Percentiles rank a stretch among this genome's conserved stretches.
Conservation (phyloP, 1,284 basidiomycete genomes). For the Ustilago bromivora region DNA sequence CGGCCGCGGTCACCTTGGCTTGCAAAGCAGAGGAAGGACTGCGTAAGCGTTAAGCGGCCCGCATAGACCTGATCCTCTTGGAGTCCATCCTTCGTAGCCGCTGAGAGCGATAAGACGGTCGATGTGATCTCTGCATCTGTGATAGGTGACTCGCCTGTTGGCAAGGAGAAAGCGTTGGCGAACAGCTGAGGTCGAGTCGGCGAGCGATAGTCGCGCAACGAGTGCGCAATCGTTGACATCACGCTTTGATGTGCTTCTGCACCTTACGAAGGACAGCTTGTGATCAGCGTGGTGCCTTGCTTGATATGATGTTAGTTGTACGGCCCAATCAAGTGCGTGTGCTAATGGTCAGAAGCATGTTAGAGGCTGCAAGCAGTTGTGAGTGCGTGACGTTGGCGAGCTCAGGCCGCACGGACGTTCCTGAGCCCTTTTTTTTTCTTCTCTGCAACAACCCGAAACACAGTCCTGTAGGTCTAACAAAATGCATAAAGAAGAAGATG, state of each 20-base stretch:
- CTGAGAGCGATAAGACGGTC: conserved; percentile 63
- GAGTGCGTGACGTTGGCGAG: background rate
- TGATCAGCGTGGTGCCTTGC: background rate
- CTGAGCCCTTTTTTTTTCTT: background rate
- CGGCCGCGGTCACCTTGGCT: conserved; percentile 85
- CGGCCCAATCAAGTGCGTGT: too few species aligned
- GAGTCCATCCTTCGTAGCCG: conserved; percentile 46
- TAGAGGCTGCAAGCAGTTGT: background rate
- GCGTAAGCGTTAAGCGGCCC: conserved; percentile 88
- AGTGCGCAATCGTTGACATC: conserved; percentile 69
- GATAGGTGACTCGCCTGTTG: conserved; percentile 54
- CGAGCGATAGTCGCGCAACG: conserved; percentile 67
- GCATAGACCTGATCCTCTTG: conserved; percentile 66
- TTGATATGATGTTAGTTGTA: too few species aligned
- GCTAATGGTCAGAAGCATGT: too few species aligned
- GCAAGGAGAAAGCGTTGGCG: conserved; percentile 62
- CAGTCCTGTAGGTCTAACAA: background rate
- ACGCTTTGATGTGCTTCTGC: background rate
- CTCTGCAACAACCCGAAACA: background rate
- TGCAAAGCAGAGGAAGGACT: conserved; percentile 90
- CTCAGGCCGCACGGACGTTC: background rate
- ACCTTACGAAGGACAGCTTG: background rate
- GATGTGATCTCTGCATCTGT: conserved; percentile 65
- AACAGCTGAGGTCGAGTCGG: conserved; percentile 64
- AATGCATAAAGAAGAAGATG: too few species aligned